Conservation (phyloP, 2,329 filamentous ascomycete genomes). For the Xylaria polymorpha region DNA sequence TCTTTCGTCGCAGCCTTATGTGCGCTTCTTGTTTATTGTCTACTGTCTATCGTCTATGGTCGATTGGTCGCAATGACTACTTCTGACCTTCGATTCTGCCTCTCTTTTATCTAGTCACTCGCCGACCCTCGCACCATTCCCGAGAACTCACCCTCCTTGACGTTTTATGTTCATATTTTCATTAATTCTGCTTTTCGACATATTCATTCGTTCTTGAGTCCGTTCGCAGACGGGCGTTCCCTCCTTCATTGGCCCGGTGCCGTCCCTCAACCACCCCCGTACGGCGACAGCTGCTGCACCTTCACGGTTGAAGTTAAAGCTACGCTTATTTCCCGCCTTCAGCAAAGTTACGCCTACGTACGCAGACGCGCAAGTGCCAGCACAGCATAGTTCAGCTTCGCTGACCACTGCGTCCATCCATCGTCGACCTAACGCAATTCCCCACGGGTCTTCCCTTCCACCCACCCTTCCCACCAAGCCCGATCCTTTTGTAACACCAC, state of each 20-base stretch:
- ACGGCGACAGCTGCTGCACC: conserved; percentile 4
- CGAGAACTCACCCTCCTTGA: conserved; percentile 31
- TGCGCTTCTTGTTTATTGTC: neutral
- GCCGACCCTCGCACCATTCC: conserved; percentile 14
- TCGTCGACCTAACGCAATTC: conserved; percentile 7
- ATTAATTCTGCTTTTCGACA: conserved; percentile 2
- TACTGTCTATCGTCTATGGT: neutral
- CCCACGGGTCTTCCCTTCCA: conserved; percentile 5
- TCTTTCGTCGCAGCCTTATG: conserved; percentile 27
- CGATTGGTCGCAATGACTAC: neutral
- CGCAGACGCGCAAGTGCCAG: conserved; percentile 32
- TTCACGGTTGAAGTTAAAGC: conserved; percentile 22
- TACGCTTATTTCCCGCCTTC: conserved; percentile 21
- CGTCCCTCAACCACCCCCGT: conserved; percentile 17
- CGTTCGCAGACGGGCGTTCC: neutral
- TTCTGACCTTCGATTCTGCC: conserved; percentile 6
- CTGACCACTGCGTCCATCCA: conserved; percentile 18
- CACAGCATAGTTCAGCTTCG: conserved; percentile 19
- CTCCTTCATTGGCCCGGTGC: conserved; percentile 27
- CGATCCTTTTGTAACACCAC: conserved; percentile 17
- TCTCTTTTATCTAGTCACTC: conserved; percentile 14
- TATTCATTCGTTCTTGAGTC: conserved; percentile 11
- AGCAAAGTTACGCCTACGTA: conserved; percentile 26
- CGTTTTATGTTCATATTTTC: neutral
- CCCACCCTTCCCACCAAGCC: conserved; percentile 10